These are phyloP conservation scores for Xylaria curta DNA, from an alignment of 495 filamentous ascomycete species.

Conservation along the genomic window DNA sequence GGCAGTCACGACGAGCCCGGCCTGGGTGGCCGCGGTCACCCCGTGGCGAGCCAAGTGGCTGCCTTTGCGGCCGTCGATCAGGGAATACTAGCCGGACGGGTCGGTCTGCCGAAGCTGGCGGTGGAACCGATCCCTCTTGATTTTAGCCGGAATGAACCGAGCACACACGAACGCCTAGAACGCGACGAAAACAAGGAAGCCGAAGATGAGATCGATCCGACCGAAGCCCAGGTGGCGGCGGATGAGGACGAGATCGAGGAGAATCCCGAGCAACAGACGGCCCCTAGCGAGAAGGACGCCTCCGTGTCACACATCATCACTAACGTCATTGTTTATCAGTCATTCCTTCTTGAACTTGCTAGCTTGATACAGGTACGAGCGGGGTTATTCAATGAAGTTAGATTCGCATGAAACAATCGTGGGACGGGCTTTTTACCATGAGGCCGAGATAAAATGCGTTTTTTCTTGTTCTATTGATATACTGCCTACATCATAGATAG, in stretches of 20 bases:
- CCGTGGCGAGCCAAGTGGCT: slow-evolving; percentile 50
- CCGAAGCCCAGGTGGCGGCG: slow-evolving; percentile 3
- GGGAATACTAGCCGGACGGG: slow-evolving; percentile 54
- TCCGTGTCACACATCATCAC: slow-evolving; percentile 89
- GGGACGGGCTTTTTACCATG: not conserved
- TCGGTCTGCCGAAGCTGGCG: slow-evolving; percentile 45
- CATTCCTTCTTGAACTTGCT: slow-evolving; percentile 88
- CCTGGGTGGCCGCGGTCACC: slow-evolving; percentile 36
- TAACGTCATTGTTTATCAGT: slow-evolving; percentile 74
- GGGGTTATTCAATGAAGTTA: slow-evolving; percentile 85
- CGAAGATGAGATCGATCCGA: slow-evolving; percentile 42
- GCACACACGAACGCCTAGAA: slow-evolving; percentile 32
- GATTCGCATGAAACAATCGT: slow-evolving; percentile 55
- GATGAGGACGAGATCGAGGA: slow-evolving; percentile 49
- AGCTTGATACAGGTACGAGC: slow-evolving; percentile 86
- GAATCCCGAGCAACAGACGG: slow-evolving; percentile 31
- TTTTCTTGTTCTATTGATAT: not conserved
- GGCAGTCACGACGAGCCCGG: slow-evolving; percentile 36
- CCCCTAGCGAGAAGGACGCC: slow-evolving; percentile 54
- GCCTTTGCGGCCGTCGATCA: slow-evolving; percentile 62
- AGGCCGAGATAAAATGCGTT: slow-evolving; percentile 1
- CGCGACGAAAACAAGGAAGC: slow-evolving; percentile 38
- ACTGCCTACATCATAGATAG: no score
- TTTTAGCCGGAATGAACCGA: slow-evolving; percentile 41
- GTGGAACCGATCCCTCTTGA: slow-evolving; percentile 48